Evolutionary conservation across 345 rosid genomes (phyloP), one percentile per base, ranked within the genome.

Genomic region (Alliaria petiolata): DNA sequence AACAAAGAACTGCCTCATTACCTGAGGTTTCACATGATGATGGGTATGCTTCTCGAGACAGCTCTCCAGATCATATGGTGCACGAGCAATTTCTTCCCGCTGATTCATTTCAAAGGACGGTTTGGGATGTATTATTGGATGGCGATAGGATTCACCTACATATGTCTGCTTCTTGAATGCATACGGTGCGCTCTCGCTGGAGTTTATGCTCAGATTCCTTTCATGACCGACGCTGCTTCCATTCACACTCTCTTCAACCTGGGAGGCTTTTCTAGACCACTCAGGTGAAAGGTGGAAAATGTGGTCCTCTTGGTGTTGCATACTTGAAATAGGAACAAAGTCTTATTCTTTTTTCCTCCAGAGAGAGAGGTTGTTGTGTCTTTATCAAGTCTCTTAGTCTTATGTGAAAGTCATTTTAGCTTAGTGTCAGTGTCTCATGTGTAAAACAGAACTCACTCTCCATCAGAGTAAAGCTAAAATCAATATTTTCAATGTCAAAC

Each of bases 1-100:
- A 91, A 89, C 69, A 86, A 79, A 67, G 76, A 84, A 0, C 78
- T 79, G 78, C 95, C 98, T 72, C 98, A 89, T 74, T 90, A 81
- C 86, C 75, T 93, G 3, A 80, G 96, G 82, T 85, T 87, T 83
- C 96, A 93, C 72, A 56, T 93, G 78, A 89, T 90, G 95, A 86
- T 93, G 96, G 98, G 92, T 26, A 78, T 93, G 86, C 75, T 93
- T 53, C 36, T 93, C 38, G 97, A 93, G 69, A 89, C 86, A 10
- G 76, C 81, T 14, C 36, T 90, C 75, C 96, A 89, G 83, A 35
- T 89, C 26, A 47, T 86, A 11, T 91, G 91, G 95, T 79, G 75
- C 33, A 68, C 87, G 0, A 81, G 90, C 80, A 93, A 90, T 77
- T 85, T 93, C 57, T 69, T 86, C 66, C 97, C 98, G 5, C 70